Conservation (phyloP, 495 filamentous ascomycete species). For the Trichoderma reesei region DNA sequence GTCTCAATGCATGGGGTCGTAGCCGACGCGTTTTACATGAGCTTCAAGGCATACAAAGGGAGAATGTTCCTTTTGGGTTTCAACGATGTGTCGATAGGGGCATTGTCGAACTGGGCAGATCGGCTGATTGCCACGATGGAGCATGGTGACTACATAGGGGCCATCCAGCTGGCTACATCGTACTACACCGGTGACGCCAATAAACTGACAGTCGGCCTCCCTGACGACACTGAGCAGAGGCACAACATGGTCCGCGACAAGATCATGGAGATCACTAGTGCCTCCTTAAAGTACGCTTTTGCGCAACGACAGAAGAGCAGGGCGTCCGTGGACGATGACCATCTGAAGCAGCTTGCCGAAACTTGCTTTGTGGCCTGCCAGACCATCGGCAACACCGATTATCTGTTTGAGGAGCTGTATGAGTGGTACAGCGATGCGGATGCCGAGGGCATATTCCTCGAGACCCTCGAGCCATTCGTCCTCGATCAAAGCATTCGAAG, state of each 20-base stretch:
- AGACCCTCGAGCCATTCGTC: slow-evolving; percentile 77
- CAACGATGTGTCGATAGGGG: slow-evolving; percentile 80
- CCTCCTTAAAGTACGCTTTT: slow-evolving; percentile 86
- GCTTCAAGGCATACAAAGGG: slow-evolving; percentile 90
- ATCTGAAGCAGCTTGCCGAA: slow-evolving; percentile 68
- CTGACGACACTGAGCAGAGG: slow-evolving; percentile 66
- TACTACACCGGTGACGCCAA: slow-evolving; percentile 85
- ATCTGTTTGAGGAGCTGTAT: slow-evolving; percentile 85
- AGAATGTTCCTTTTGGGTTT: slow-evolving; percentile 84
- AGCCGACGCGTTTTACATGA: slow-evolving; percentile 96
- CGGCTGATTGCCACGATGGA: slow-evolving; percentile 92
- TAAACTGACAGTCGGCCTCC: slow-evolving; percentile 85
- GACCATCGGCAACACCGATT: slow-evolving; percentile 63
- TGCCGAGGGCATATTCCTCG: slow-evolving; percentile 66
- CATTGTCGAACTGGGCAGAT: slow-evolving; percentile 97
- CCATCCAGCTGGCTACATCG: slow-evolving; percentile 79
- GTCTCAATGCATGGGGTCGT: slow-evolving; percentile 89
- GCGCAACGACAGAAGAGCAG: slow-evolving; percentile 46
- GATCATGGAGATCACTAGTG: slow-evolving; percentile 86
- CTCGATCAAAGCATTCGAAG: slow-evolving; percentile 63
- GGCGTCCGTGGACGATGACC: slow-evolving; percentile 41
- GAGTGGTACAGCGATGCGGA: slow-evolving; percentile 75
- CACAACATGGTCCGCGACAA: slow-evolving; percentile 82
- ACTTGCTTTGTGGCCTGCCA: slow-evolving; percentile 78
- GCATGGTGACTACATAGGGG: slow-evolving; percentile 82